Base-by-base conservation (phyloP, 441 rosid species). In the Adansonia grandidieri region DNA sequence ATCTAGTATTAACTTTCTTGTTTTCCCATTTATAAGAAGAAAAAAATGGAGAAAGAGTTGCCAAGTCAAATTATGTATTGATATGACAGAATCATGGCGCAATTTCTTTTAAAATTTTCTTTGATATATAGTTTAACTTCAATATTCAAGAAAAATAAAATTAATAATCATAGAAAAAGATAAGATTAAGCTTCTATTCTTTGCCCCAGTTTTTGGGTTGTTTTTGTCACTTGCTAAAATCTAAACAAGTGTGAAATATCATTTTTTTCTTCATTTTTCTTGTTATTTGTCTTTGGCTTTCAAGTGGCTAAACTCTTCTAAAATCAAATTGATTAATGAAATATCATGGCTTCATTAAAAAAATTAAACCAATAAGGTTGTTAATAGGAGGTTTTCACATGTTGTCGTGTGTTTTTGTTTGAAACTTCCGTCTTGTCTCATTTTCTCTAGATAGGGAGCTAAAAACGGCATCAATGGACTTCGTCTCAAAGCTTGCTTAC, bases 401-500 rank as follows among this genome's bases (percentile, higher is more conserved):
- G 37, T 37, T 60, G 6, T 60, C 15, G 24, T 60, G 64, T 58
- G 28, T 10, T 19, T 8, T 60, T 0, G 40, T 60, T 9, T 9
- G 15, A 60, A 5, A 22, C 22, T 22, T 60, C 28, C 5, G 14
- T 8, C 0, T 17, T 11, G 24, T 19, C n/a, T 9, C 5, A 0
- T 69, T 60, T 37, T 60, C 56, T 71, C 77, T 24, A 24, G 40
- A 24, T 24, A 24, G 44, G 56, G 22, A 10, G 24, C 8, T 58
- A 66, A 56, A 47, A 15, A 68, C 5, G 71, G 28, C 80, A 71
- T 53, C 42, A 37, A 37, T 51, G n/a, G 2, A 71, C 65, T 66
- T 77, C 77, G 81, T 75, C 83, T 68, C 44, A 20, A 82, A 74
- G 82, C 84, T 15, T 80, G 84, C 78, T 70, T 24, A 80, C 56